phyloP scores from a whole-genome alignment of 2,329 filamentous ascomycete species.

The Cryphonectria radicalis region DNA sequence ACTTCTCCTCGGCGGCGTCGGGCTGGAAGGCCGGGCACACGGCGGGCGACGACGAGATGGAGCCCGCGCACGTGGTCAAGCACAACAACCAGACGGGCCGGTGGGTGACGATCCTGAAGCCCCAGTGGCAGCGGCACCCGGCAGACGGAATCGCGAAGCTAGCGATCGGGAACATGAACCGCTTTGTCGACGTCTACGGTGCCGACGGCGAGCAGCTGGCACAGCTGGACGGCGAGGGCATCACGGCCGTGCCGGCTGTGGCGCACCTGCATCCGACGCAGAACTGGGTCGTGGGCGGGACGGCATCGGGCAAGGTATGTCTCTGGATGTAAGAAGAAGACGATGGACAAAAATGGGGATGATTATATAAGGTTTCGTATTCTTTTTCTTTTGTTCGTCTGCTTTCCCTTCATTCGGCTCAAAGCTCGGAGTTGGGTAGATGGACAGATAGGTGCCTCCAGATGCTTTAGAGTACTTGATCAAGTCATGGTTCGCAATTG shows the following conservation, averaged over 20 bases:
- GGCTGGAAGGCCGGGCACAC: slow-evolving; percentile 63
- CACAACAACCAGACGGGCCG: slow-evolving; percentile 97
- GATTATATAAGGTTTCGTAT: not conserved
- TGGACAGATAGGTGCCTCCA: not conserved
- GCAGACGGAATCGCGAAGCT: slow-evolving; percentile 83
- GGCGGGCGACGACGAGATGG: slow-evolving; percentile 65
- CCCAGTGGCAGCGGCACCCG: slow-evolving; percentile 84
- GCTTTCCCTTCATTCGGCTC: too few species aligned
- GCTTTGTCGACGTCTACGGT: slow-evolving; percentile 91
- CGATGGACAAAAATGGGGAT: not conserved
- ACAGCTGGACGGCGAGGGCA: slow-evolving; percentile 84
- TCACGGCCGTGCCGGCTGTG: slow-evolving; percentile 92
- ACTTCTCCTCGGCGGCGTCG: slow-evolving; percentile 63
- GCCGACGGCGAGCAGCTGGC: slow-evolving; percentile 83
- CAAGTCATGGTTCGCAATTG: not conserved
- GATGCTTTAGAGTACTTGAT: not conserved
- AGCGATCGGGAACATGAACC: slow-evolving; percentile 95
- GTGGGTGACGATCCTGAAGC: slow-evolving; percentile 86
- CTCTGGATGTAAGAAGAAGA: slow-evolving; percentile 74
- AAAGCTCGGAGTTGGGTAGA: not conserved
- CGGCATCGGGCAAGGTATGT: slow-evolving; percentile 88
- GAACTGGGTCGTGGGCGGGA: slow-evolving; percentile 93
- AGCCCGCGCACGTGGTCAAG: slow-evolving; percentile 68
- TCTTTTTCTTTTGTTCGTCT: too few species aligned
- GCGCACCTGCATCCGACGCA: slow-evolving; percentile 84